Conservation (phyloP, 495 filamentous ascomycete species). For the Aspergillus funiculosus region DNA sequence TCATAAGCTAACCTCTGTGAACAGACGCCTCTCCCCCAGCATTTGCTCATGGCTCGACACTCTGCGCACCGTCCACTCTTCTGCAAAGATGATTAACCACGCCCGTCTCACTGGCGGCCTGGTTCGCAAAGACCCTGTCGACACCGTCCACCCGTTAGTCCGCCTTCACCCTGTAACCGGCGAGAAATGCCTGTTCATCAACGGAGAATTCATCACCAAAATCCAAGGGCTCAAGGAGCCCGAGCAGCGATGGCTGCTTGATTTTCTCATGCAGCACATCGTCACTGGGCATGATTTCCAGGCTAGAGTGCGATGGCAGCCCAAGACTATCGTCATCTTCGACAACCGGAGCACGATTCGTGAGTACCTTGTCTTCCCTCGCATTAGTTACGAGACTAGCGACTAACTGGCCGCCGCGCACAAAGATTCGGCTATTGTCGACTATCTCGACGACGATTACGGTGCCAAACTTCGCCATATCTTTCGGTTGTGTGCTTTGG, state of each 20-base stretch:
- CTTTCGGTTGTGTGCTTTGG: slow-evolving; percentile 48
- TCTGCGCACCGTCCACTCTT: slow-evolving; percentile 66
- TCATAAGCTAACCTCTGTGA: slow-evolving; percentile 11
- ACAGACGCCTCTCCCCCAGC: slow-evolving; percentile 52
- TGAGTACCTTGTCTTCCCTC: slow-evolving; percentile 29
- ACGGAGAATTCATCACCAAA: slow-evolving; percentile 73
- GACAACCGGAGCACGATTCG: slow-evolving; percentile 59
- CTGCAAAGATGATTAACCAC: slow-evolving; percentile 66
- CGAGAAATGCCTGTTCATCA: slow-evolving; percentile 74
- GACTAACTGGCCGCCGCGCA: slow-evolving; percentile 13
- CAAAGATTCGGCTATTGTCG: slow-evolving; percentile 48
- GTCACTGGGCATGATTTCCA: slow-evolving; percentile 81
- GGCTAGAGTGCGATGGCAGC: slow-evolving; percentile 76
- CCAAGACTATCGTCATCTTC: slow-evolving; percentile 81
- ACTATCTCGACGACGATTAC: slow-evolving; percentile 46
- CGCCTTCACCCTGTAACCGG: slow-evolving; percentile 71
- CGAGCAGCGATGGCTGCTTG: slow-evolving; percentile 56
- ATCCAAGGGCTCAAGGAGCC: slow-evolving; percentile 66
- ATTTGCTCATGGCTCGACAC: slow-evolving; percentile 70
- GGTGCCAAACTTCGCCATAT: slow-evolving; percentile 46
- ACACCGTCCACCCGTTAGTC: slow-evolving; percentile 66
- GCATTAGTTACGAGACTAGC: background rate
- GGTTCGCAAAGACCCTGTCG: slow-evolving; percentile 65
- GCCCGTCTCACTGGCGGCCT: slow-evolving; percentile 55
- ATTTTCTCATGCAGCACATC: slow-evolving; percentile 86